Evolutionary conservation across 2,329 filamentous ascomycete species (phyloP).

Genomic region (Cercospora beticola): DNA sequence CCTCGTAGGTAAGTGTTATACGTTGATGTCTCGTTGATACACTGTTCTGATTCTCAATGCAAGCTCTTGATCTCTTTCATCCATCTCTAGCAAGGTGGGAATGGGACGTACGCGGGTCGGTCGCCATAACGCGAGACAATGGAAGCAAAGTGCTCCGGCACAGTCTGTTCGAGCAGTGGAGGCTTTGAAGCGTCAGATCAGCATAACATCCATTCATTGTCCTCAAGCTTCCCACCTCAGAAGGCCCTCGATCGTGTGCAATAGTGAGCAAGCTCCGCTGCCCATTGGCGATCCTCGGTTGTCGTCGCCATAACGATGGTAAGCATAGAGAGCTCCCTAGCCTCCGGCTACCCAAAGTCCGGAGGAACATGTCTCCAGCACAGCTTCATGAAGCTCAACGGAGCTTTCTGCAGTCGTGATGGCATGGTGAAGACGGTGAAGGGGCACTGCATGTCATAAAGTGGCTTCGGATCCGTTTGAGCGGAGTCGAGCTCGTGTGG

Average conservation of each 20-base stretch:
- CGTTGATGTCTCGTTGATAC: conserved; percentile 64
- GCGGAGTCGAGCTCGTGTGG: conserved; percentile 11
- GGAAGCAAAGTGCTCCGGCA: conserved; percentile 69
- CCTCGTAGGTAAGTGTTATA: conserved; percentile 67
- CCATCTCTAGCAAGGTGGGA: neutral
- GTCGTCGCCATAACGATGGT: neutral
- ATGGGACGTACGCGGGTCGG: conserved; percentile 53
- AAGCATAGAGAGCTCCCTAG: neutral
- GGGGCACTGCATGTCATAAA: conserved; percentile 1
- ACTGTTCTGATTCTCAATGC: conserved; percentile 36
- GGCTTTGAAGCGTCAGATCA: conserved; percentile 51
- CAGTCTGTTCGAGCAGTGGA: conserved; percentile 64
- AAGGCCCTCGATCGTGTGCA: conserved; percentile 35
- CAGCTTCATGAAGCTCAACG: conserved; percentile 21
- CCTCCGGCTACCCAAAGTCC: conserved; percentile 28
- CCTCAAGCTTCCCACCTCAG: conserved; percentile 27
- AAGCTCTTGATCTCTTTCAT: conserved; percentile 4
- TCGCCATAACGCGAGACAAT: conserved; percentile 66
- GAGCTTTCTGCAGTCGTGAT: neutral
- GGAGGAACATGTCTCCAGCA: conserved; percentile 25
- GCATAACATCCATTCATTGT: neutral
- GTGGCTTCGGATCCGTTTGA: conserved; percentile 4
- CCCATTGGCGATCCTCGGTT: neutral
- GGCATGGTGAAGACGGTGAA: conserved; percentile 2
- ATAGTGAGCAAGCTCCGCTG: conserved; percentile 30